Evolutionary conservation across 2,329 filamentous ascomycete species (phyloP).

Genomic region (Cercospora sp.): DNA sequence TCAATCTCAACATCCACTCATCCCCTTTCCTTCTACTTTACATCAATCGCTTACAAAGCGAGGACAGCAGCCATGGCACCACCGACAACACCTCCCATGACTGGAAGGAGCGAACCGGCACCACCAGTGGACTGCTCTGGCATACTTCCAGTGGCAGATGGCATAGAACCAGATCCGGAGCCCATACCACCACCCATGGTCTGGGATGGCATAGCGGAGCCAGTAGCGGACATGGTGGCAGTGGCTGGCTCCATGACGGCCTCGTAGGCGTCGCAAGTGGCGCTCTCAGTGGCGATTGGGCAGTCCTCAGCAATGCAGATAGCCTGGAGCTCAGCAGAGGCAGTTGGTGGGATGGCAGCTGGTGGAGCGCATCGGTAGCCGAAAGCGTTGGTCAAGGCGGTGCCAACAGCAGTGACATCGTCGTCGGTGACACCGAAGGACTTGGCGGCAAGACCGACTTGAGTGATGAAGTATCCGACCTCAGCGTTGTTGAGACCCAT

Average conservation of each 20-base stretch:
- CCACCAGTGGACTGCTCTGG: slow-evolving; percentile 19
- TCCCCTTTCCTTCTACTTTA: neutral
- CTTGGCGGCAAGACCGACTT: slow-evolving; percentile 57
- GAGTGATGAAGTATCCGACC: slow-evolving; percentile 60
- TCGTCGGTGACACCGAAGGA: slow-evolving; percentile 60
- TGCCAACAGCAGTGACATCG: slow-evolving; percentile 54
- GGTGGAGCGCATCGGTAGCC: slow-evolving; percentile 53
- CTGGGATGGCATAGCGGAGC: slow-evolving; percentile 11
- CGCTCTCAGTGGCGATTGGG: slow-evolving; percentile 3
- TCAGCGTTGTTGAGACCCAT: slow-evolving; percentile 57
- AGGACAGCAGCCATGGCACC: slow-evolving; percentile 18
- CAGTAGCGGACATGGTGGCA: slow-evolving; percentile 11
- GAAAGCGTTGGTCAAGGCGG: slow-evolving; percentile 54
- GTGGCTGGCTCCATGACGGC: slow-evolving; percentile 8
- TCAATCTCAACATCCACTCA: neutral
- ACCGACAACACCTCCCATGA: slow-evolving; percentile 9
- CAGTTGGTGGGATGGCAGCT: slow-evolving; percentile 48
- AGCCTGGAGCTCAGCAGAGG: slow-evolving; percentile 53
- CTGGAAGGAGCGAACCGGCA: slow-evolving; percentile 12
- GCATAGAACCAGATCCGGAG: slow-evolving; percentile 3
- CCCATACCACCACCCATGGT: neutral
- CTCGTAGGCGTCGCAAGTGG: slow-evolving; percentile 11
- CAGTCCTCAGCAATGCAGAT: slow-evolving; percentile 52
- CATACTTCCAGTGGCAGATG: slow-evolving; percentile 2
- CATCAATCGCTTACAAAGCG: slow-evolving; percentile 12